Evolutionary conservation across 768 basidiomycete species (phyloP).

Genomic region (Megacollybia marginata): DNA sequence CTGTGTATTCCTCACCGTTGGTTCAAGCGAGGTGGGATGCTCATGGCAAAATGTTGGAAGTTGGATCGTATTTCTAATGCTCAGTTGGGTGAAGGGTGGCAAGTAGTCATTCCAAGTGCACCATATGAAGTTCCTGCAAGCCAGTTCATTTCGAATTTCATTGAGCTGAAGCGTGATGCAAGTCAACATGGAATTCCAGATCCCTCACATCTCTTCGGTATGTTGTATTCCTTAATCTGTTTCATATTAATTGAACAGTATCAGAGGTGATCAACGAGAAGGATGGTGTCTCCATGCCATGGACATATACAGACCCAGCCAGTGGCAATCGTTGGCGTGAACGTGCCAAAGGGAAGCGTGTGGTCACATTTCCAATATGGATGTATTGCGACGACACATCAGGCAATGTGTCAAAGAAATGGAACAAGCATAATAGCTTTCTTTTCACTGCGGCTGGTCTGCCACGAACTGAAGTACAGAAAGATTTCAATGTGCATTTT

Average conservation of each 20-base stretch:
- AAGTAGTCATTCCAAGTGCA: not conserved
- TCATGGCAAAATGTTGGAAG: not conserved
- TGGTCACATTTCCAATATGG: conserved; percentile 10
- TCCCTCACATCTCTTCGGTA: not conserved
- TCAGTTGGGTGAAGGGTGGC: not conserved
- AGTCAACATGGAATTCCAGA: not conserved
- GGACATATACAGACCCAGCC: not conserved
- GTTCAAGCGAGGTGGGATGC: not conserved
- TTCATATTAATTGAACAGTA: no score
- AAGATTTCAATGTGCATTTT: no score
- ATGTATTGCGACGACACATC: conserved; percentile 16
- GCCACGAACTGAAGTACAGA: no score
- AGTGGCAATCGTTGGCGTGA: not conserved
- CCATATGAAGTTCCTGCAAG: not conserved
- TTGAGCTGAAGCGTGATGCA: not conserved
- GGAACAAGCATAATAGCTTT: no score
- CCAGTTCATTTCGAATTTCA: not conserved
- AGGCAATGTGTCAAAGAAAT: no score
- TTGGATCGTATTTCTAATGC: not conserved
- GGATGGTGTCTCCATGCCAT: not conserved
- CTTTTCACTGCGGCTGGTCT: no score
- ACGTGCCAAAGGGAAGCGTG: conserved; percentile 4
- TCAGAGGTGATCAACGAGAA: no score
- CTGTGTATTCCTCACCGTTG: not conserved
- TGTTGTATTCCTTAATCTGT: no score